Conservation (phyloP, 2,329 filamentous ascomycete genomes). For the Trichophyton rubrum region DNA sequence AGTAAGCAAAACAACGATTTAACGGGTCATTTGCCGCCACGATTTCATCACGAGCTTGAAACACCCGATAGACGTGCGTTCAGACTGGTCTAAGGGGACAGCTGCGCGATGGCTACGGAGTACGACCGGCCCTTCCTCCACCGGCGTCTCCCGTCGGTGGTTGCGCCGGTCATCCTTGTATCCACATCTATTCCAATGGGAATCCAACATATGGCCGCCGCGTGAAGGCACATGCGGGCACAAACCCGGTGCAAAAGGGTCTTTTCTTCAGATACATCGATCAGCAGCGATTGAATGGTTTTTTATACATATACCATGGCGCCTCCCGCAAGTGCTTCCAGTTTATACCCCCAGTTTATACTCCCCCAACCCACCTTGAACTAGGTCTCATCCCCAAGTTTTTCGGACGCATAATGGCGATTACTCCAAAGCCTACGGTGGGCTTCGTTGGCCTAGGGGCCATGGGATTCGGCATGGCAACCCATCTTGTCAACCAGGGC, state of each 20-base stretch:
- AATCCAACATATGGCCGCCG: not conserved
- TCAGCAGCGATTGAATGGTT: not conserved
- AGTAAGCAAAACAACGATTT: no score
- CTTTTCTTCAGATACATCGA: not conserved
- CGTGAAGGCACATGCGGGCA: not conserved
- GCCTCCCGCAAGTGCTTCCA: not conserved
- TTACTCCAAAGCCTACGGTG: conserved; percentile 35
- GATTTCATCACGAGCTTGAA: no score
- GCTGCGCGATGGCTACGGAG: not conserved
- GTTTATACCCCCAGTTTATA: not conserved
- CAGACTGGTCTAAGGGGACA: no score
- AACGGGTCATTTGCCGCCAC: no score
- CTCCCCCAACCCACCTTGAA: no score
- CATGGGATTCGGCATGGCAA: conserved; percentile 76
- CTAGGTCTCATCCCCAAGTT: no score
- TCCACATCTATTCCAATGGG: not conserved
- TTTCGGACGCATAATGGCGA: not conserved
- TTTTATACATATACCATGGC: not conserved
- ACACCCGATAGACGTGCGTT: no score
- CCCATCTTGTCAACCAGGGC: conserved; percentile 54
- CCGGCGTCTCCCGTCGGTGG: not conserved
- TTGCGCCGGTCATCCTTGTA: not conserved
- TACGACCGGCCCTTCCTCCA: not conserved
- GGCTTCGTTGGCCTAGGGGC: conserved; percentile 65
- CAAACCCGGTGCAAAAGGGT: not conserved